These are phyloP conservation scores for Eutrema japonicum DNA, from an alignment of 345 rosid genomes.

Conservation along the genomic window DNA sequence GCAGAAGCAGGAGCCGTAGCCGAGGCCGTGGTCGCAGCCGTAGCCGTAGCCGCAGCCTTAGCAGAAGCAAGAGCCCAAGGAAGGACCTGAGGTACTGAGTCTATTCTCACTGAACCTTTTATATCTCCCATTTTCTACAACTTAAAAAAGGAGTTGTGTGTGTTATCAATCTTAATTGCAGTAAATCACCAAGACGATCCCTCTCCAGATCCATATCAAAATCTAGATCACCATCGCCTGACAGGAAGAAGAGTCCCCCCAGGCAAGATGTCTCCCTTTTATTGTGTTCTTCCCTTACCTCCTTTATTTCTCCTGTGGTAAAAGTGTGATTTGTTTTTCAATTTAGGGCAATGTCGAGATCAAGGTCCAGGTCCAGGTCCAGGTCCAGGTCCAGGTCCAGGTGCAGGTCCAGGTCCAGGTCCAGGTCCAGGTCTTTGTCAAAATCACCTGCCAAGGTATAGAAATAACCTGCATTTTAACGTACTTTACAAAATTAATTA, in stretches of 20 bases:
- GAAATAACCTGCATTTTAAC: constrained; percentile 2
- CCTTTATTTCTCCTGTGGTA: background rate
- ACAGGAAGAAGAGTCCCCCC: constrained; percentile 49
- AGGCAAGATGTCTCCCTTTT: constrained; percentile 47
- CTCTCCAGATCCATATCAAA: constrained; percentile 65
- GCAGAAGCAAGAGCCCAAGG: constrained; percentile 65
- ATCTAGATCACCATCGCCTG: constrained; percentile 75
- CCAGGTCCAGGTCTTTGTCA: constrained; percentile 59
- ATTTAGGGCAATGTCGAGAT: constrained; percentile 40
- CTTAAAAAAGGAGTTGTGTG: background rate
- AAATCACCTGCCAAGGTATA: constrained; percentile 61
- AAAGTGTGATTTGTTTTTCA: background rate
- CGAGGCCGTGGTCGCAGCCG: constrained; percentile 56
- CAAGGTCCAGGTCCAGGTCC: constrained; percentile 46
- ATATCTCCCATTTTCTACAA: background rate
- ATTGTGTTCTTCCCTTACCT: background rate
- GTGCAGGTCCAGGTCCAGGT: constrained; percentile 44
- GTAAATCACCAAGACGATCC: constrained; percentile 64
- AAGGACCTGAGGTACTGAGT: constrained; percentile 58
- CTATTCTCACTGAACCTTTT: constrained; percentile 1
- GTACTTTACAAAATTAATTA: background rate
- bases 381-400: constrained; percentile 58
- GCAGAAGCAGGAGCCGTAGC: constrained; percentile 56
- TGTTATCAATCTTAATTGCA: constrained; percentile 32
- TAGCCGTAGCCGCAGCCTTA: constrained; percentile 54